Evolutionary conservation across 2,329 filamentous ascomycete genomes (phyloP).

Genomic region (Drechslerella stenobrocha): DNA sequence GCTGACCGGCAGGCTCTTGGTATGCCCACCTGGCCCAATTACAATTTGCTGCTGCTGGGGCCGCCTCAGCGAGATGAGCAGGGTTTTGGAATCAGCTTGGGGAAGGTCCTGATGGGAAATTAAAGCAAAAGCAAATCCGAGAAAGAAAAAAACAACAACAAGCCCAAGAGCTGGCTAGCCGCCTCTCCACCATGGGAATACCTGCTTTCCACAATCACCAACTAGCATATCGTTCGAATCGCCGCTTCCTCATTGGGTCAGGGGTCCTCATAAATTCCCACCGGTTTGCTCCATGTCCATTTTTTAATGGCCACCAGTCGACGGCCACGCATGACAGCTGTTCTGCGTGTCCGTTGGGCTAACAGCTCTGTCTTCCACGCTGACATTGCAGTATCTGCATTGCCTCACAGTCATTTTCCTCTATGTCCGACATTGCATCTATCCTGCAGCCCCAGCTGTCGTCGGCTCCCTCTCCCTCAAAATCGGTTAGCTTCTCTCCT

Average conservation of each 20-base stretch:
- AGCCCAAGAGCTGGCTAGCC: conserved; percentile 5
- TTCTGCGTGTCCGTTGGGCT: background rate
- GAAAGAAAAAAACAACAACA: conserved; percentile 26
- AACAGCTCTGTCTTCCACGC: background rate
- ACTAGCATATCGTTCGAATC: background rate
- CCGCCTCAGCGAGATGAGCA: conserved; percentile 44
- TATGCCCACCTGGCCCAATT: conserved; percentile 13
- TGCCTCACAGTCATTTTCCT: background rate
- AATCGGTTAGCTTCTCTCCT: background rate
- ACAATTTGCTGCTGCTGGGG: conserved; percentile 27
- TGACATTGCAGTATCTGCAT: background rate
- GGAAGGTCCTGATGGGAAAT: conserved; percentile 49
- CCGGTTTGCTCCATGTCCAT: background rate
- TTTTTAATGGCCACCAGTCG: background rate
- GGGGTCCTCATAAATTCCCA: conserved; percentile 18
- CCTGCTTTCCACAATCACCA: background rate
- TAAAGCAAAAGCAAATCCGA: conserved; percentile 24
- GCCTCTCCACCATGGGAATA: conserved; percentile 5
- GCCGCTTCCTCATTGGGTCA: conserved; percentile 44
- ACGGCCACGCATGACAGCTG: background rate
- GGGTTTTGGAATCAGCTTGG: conserved; percentile 49
- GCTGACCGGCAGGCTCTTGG: conserved; percentile 2
- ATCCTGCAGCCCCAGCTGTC: background rate
- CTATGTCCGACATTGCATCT: background rate
- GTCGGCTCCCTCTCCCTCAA: background rate